phyloP scores from a whole-genome alignment of 2,329 filamentous ascomycete genomes.

The Massarina eburnea region DNA sequence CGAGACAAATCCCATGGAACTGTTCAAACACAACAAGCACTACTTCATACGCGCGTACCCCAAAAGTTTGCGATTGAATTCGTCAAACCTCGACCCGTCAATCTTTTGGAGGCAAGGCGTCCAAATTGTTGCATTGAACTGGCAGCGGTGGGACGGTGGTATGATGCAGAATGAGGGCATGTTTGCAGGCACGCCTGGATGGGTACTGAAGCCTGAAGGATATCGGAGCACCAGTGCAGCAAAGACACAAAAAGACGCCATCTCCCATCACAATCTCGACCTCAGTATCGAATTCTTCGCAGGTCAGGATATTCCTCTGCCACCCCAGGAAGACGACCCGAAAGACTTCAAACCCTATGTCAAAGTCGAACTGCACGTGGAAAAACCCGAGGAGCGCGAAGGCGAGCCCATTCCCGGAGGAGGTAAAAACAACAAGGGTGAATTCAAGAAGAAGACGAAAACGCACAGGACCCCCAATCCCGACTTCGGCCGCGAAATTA shows the following conservation, averaged over 20 bases:
- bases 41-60: constrained; percentile 89
- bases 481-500: constrained; percentile 48
- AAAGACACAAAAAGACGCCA: constrained; percentile 48
- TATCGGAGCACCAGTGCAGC: constrained; percentile 57
- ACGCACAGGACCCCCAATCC: constrained; percentile 48
- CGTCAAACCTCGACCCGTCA: constrained; percentile 83
- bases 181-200: constrained; percentile 80
- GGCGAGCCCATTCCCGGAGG: constrained; percentile 48
- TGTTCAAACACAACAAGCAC: constrained; percentile 80
- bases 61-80: constrained; percentile 76
- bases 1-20: constrained; percentile 53
- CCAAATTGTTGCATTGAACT: constrained; percentile 90
- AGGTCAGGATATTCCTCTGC: constrained; percentile 73
- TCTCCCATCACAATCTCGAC: constrained; percentile 59
- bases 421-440: constrained; percentile 56
- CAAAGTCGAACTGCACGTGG: constrained; percentile 79
- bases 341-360: constrained; percentile 72
- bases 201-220: constrained; percentile 79
- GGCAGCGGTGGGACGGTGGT: constrained; percentile 86
- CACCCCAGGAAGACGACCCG: constrained; percentile 55
- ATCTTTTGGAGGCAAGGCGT: constrained; percentile 87
- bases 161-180: constrained; percentile 97
- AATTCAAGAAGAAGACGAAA: constrained; percentile 50
- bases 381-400: constrained; percentile 59
- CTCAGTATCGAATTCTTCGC: constrained; percentile 74